Base-by-base conservation (phyloP, 164 flowering plant genomes). In the Taxillus chinensis region DNA sequence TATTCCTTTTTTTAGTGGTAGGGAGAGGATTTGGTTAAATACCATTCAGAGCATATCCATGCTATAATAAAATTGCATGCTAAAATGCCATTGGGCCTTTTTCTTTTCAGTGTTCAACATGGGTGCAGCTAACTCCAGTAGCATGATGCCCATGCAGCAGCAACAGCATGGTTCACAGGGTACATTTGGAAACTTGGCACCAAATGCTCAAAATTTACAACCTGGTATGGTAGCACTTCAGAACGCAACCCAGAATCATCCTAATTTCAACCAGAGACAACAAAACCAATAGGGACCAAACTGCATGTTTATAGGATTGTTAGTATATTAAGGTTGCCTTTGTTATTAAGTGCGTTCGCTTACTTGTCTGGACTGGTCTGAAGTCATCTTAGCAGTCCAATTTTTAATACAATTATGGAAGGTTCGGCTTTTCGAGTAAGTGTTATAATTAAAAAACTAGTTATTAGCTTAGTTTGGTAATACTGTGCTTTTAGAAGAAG, bases 91-190 rank as follows among this genome's bases (percentile, higher is more conserved):
- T 54, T 37, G 8, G 39, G 57, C 39, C 38, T 43, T 38, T 60
- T 65, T 70, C 5, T 4, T 60, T 67, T 58, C 85, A 92, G 98
- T 88, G 85, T 92, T 79, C 59, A 87, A 81, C 75, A 82, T 92
- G 85, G 98, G 90, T 68, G 77, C 77, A 14, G 61, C 76, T 40
- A 90, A 83, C 74, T 64, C 83, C 17, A 67, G 78, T 48, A 66
- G 73, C 41, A 83, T 89, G 92, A 82, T 84, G 85, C 79, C 76
- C 3, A 71, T 80, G 64, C 90, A 80, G 62, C 83, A 78, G 69
- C 90, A 82, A 58, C 84, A 80, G 62, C 84, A 67, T 55, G 74
- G 77, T 61, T 61, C 74, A 12, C 96, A 86, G 73, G 83, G 87
- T 59, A 83, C 84, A 57, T 90, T 77, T 60, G 92, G 92, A 5